These are phyloP conservation scores for Fusarium anthophilum DNA, from an alignment of 2,329 filamentous ascomycete species.

Conservation along the genomic window DNA sequence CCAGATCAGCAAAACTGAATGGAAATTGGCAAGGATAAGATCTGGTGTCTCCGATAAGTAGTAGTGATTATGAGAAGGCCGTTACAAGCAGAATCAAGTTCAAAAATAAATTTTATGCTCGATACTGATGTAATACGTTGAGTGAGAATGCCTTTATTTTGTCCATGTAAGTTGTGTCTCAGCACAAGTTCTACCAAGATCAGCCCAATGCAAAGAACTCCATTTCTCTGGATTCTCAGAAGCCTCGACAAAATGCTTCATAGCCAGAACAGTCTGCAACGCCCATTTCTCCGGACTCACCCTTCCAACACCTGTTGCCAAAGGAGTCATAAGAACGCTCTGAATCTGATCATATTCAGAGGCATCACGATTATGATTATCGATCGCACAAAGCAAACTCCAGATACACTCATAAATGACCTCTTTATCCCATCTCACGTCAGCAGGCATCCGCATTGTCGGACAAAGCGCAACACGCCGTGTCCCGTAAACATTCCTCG, in stretches of 20 bases:
- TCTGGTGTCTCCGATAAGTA: background rate
- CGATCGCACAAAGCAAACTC: conserved; percentile 59
- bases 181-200: conserved; percentile 17
- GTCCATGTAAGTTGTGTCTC: conserved; percentile 22
- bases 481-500: conserved; percentile 53
- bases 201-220: conserved; percentile 51
- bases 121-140: background rate
- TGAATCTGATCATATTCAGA: conserved; percentile 45
- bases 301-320: conserved; percentile 59
- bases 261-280: conserved; percentile 57
- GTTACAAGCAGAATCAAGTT: fast-evolving
- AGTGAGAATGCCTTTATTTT: background rate
- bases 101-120: fast-evolving
- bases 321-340: conserved; percentile 60
- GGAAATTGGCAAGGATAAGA: too few species aligned
- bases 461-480: conserved; percentile 60
- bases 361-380: conserved; percentile 54
- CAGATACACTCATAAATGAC: conserved; percentile 64
- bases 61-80: background rate
- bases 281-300: conserved; percentile 60
- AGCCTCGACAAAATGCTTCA: conserved; percentile 62
- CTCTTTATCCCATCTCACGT: conserved; percentile 60
- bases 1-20: background rate
- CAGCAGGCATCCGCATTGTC: conserved; percentile 59
- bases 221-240: conserved; percentile 54